These are phyloP conservation scores for Cicer chorassanicum DNA, from an alignment of 306 rosid genomes.

Conservation along the genomic window DNA sequence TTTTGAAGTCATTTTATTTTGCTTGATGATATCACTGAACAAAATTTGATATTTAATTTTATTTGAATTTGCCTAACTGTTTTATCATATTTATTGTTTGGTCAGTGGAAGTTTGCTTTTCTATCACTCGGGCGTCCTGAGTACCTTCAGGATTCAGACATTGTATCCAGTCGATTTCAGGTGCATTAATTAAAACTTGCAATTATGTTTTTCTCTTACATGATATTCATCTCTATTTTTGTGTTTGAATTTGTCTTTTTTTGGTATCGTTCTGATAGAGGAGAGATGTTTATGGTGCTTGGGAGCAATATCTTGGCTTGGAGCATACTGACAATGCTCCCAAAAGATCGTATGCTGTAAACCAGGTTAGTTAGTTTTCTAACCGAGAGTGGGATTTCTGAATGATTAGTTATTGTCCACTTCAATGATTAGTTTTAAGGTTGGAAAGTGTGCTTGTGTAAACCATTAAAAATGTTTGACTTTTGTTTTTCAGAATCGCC, in stretches of 20 bases:
- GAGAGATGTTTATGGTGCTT: slow-evolving; percentile 90
- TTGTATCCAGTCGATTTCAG: slow-evolving; percentile 83
- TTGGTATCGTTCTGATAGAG: slow-evolving; percentile 53
- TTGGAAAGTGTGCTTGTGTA: slow-evolving; percentile 26
- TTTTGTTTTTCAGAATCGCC: slow-evolving; percentile 74
- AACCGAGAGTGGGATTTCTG: neutral
- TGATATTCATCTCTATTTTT: slow-evolving; percentile 14
- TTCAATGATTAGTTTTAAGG: neutral
- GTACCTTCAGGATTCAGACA: slow-evolving; percentile 78
- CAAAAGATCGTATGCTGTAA: slow-evolving; percentile 73
- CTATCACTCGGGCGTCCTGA: slow-evolving; percentile 86
- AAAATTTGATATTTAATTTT: neutral
- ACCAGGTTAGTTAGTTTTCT: slow-evolving; percentile 58
- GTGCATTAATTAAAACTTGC: slow-evolving; percentile 45
- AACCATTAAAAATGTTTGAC: slow-evolving; percentile 20
- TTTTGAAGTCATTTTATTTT: slow-evolving; percentile 35
- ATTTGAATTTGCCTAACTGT: slow-evolving; percentile 11
- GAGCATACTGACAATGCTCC: slow-evolving; percentile 87
- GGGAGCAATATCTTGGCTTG: slow-evolving; percentile 95
- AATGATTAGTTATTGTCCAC: slow-evolving; percentile 26
- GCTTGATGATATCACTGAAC: slow-evolving; percentile 20
- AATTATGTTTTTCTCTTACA: neutral
- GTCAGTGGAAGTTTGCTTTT: slow-evolving; percentile 89
- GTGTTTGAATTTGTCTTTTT: slow-evolving; percentile 23
- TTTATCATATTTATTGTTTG: slow-evolving; percentile 33